Evolutionary conservation across 129 eudicot species (phyloP).

Genomic region (Helianthus tuberosus): DNA sequence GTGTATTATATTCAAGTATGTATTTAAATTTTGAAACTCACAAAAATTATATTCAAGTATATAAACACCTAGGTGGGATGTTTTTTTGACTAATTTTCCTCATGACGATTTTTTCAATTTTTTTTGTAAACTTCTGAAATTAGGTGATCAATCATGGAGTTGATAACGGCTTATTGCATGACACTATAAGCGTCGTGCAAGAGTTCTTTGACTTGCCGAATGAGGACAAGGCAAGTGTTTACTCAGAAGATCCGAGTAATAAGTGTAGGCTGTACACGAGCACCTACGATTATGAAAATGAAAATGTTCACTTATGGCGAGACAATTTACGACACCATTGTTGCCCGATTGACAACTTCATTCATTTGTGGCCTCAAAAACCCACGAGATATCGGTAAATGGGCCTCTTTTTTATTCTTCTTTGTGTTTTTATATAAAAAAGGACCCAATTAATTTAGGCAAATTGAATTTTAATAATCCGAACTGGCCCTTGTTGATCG

Average conservation of each 20-base stretch:
- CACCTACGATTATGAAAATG: slow-evolving; percentile 38
- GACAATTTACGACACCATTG: slow-evolving; percentile 66
- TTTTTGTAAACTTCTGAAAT: neutral
- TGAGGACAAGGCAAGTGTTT: slow-evolving; percentile 45
- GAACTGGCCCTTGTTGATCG: no score
- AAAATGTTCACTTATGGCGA: slow-evolving; percentile 41
- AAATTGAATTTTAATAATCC: no score
- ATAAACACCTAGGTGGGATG: neutral
- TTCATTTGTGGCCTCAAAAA: slow-evolving; percentile 60
- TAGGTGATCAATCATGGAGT: slow-evolving; percentile 79
- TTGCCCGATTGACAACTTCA: slow-evolving; percentile 52
- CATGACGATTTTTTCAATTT: no score
- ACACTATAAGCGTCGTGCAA: slow-evolving; percentile 42
- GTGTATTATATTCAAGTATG: no score
- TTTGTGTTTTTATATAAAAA: neutral
- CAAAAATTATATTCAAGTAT: neutral
- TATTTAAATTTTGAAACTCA: no score
- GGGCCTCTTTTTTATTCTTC: neutral
- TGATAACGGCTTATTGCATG: slow-evolving; percentile 28
- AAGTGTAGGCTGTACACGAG: slow-evolving; percentile 51
- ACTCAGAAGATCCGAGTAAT: slow-evolving; percentile 38
- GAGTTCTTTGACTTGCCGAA: slow-evolving; percentile 55
- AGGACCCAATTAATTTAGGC: no score
- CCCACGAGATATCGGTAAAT: slow-evolving; percentile 57
- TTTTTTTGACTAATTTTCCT: neutral